Base-by-base conservation (phyloP, 2,329 filamentous ascomycete species). In the Diaporthe vaccinii region DNA sequence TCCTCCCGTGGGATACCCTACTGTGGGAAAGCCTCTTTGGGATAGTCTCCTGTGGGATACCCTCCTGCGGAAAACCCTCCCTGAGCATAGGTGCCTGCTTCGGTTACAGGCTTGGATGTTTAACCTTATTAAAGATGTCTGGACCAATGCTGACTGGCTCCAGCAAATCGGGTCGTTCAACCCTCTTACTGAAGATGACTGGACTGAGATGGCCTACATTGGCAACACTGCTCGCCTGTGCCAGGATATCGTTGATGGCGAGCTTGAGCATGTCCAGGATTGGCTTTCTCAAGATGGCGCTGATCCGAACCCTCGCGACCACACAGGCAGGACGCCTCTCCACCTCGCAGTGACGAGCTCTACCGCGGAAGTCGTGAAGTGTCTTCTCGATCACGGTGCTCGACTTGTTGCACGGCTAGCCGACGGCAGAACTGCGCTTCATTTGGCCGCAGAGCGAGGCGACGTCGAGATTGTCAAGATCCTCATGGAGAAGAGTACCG, bases 121-220 rank as follows among this genome's bases (percentile, higher is more conserved):
- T 34, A 34, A 34, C 34, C 34, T 34, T 34, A 34, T 34, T 34
- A 34, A 6, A 34, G 7, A 34, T 34, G 34, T 9, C 17, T 14
- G 4, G 72, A 39, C 6, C 5, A 2, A 25, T 15, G 22, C 62
- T 74, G 5, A 74, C 55, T 49, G 20, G 6, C 14, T 59, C 25
- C 75, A 81, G 80, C 85, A 90, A 82, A 91, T 91, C 68, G 89
- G 89, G 36, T 91, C 89, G 14, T 97, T 97, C 85, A 93, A 97
- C 79, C 95, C 95, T 0, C 87, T 96, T 51, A 96, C 93, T 0
- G 92, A 95, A 57, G 89, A 94, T 69, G 94, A 97, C 80, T 97
- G 95, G 94, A 97, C 95, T 0, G 94, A 96, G 78, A 97, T 97
- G 94, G 94, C 95, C 0, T 98, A 97, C 78, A 89, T 97, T 49